A percentile compares a stretch with the other conserved stretches of the same genome.
phyloP scores from a whole-genome alignment of 169 alveolate species.

The Plasmodium cynomolgi region DNA sequence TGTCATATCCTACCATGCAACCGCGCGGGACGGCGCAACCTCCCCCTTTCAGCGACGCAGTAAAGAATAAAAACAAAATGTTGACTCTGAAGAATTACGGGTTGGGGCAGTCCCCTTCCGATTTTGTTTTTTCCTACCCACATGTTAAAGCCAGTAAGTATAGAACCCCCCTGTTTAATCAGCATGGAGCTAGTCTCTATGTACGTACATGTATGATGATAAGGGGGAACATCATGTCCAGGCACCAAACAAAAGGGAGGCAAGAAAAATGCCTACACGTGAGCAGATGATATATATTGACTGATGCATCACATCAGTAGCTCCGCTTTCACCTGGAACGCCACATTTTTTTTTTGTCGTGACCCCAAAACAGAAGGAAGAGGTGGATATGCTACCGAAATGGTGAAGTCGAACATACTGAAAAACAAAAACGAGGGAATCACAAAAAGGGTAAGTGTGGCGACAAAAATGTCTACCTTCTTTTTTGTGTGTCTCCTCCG shows the following conservation, averaged over 20 bases:
- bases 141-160: conserved; percentile 53
- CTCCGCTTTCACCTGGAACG: neutral
- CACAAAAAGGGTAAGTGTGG: conserved; percentile 28
- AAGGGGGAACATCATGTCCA: neutral
- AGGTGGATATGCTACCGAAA: conserved; percentile 73
- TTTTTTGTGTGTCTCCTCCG: neutral
- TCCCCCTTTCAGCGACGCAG: conserved; percentile 42
- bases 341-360: neutral
- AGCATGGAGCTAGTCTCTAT: neutral
- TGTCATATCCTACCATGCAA: neutral
- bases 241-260: neutral
- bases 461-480: neutral
- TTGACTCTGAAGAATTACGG: conserved; percentile 69
- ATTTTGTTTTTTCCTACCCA: conserved; percentile 62
- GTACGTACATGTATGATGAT: neutral
- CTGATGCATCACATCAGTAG: neutral
- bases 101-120: conserved; percentile 21
- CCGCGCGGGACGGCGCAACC: neutral
- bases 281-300: neutral
- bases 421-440: conserved; percentile 35
- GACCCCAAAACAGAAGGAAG: conserved; percentile 32
- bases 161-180: neutral
- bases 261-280: neutral
- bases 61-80: conserved; percentile 48
- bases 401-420: conserved; percentile 13